Base-by-base conservation (phyloP, 805 yeast species). In the Metschnikowia colocasiae region DNA sequence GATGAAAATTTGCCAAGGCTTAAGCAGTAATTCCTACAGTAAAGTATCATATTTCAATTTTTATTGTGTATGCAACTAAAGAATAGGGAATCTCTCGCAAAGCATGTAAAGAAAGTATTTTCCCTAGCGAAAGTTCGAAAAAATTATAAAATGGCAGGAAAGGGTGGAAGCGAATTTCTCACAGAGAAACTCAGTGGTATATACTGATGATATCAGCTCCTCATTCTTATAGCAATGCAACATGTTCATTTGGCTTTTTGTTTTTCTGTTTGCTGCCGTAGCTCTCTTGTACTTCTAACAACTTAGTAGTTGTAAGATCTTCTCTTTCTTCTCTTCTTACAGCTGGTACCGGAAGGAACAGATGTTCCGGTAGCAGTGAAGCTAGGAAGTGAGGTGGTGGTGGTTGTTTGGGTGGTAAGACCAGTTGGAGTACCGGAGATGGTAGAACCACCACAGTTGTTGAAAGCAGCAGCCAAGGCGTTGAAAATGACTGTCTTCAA, bases 401-500 rank as follows among this genome's bases (percentile, higher is more conserved):
- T 50, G 27, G 61, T 48, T 25, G 64, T 30, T 34, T 55, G 59
- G n/a, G 59, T 54, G 19, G 55, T 50, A 19, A 49, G 48, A 39
- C 59, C 59, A n/a, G 56, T 54, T 31, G 59, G 56, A 4, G 50
- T 39, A 33, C 59, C 55, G 19, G 64, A 52, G 43, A 60, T 57
- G 12, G 66, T 52, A 12, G 63, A 47, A 39, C 62, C 63, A 19
- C 60, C 65, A 64, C 76, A 71, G 40, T 68, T 52, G 49, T 68
- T 67, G 46, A 63, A 60, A 20, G 72, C 73, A 46, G 74, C 75
- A 50, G 72, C 72, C 58, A 71, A 69, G 23, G 75, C 73, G 46
- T 65, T 71, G 52, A 66, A 66, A 43, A 68, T 62, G 46, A 70
- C 67, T n/a, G 71, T 60, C 58, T 67, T 61, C 55, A 71, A 67